These are phyloP conservation scores for Zhuliangozyma blackwelliae DNA, from an alignment of 1,139 yeast genomes.

Conservation along the genomic window DNA sequence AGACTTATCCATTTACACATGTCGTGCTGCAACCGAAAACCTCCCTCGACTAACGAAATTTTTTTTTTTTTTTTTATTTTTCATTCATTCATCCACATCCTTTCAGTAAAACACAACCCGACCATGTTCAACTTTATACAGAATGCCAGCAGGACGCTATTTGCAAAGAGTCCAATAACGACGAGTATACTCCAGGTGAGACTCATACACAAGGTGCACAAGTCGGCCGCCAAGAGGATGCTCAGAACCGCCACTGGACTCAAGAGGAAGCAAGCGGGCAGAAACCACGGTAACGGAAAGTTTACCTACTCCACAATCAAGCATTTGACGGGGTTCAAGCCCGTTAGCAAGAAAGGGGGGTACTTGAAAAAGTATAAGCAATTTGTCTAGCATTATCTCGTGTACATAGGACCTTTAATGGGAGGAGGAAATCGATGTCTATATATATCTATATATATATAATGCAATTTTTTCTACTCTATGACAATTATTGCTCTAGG, in stretches of 20 bases:
- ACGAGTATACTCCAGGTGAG: constrained; percentile 38
- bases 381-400: constrained; percentile 1
- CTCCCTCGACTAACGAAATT: not conserved
- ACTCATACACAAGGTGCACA: constrained; percentile 58
- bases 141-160: constrained; percentile 15
- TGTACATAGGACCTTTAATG: no score
- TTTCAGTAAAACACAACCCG: not conserved
- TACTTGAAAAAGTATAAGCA: constrained; percentile 42
- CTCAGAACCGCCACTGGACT: constrained; percentile 54
- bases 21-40: not conserved
- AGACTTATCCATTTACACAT: not conserved
- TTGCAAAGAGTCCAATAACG: constrained; percentile 17
- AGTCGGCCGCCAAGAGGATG: constrained; percentile 82
- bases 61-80: constrained; percentile 1
- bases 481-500: not conserved
- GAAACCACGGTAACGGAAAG: constrained; percentile 91
- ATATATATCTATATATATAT: no score
- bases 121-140: constrained; percentile 13
- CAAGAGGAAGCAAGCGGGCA: constrained; percentile 72
- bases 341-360: constrained; percentile 49
- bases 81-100: not conserved
- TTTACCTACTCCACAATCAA: constrained; percentile 66
- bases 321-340: constrained; percentile 59
- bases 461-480: no score
- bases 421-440: not conserved